phyloP scores from a whole-genome alignment of 441 rosid species.

The Erodium texanum region DNA sequence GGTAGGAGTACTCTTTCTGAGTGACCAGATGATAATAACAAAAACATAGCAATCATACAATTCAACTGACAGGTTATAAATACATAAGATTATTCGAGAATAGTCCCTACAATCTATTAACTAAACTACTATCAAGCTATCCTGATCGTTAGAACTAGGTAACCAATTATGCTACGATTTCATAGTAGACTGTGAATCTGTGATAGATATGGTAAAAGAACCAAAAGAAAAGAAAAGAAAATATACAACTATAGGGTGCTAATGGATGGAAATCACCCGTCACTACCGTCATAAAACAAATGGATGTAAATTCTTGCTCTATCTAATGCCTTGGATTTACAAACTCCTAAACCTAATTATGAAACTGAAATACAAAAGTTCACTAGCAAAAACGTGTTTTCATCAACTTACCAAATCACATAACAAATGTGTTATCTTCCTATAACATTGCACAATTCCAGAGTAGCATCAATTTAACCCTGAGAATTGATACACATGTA shows the following conservation, averaged over 20 bases:
- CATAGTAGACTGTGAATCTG: too few relatives aligned
- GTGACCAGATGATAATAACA: not conserved
- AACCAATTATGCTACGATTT: not conserved
- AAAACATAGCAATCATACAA: not conserved
- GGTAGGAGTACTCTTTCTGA: not conserved
- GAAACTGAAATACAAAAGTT: not conserved
- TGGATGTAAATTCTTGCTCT: not conserved
- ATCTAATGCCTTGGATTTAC: not conserved
- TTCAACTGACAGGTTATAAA: not conserved
- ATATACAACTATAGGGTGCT: not conserved
- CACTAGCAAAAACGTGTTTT: not conserved
- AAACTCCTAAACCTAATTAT: not conserved
- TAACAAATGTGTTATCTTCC: not conserved
- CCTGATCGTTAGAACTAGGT: not conserved
- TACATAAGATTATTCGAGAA: constrained; percentile 1
- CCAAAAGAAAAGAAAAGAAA: too few relatives aligned
- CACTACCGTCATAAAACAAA: not conserved
- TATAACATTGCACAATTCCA: not conserved
- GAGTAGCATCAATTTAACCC: not conserved
- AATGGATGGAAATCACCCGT: not conserved
- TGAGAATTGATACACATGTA: not conserved
- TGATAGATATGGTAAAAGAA: too few relatives aligned
- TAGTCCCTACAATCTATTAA: not conserved
- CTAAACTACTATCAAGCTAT: not conserved
- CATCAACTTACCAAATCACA: not conserved